Evolutionary conservation across 2,329 filamentous ascomycete species (phyloP), one percentile per base, ranked within the genome.

Genomic region (Cladophialophora immunda): DNA sequence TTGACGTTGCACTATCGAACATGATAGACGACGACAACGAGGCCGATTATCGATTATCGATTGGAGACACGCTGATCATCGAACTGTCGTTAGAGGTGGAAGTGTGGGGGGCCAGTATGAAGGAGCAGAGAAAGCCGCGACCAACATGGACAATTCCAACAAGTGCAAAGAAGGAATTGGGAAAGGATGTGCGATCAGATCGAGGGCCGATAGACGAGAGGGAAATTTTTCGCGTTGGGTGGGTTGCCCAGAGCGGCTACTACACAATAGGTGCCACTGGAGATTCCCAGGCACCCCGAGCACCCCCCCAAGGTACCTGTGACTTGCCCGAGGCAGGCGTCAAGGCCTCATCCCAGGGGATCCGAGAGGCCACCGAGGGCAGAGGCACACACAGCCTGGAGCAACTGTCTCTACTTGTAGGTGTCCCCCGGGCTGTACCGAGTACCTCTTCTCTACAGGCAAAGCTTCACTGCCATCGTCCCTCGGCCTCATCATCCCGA

Each of bases 401-500:
- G n/a, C n/a, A n/a, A n/a, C n/a, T n/a, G n/a, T n/a, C n/a, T n/a
- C n/a, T n/a, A n/a, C n/a, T n/a, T n/a, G n/a, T n/a, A n/a, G n/a
- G n/a, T n/a, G n/a, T n/a, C n/a, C n/a, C n/a, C n/a, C n/a, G n/a
- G n/a, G n/a, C n/a, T n/a, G n/a, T n/a, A n/a, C n/a, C n/a, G n/a
- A n/a, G n/a, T n/a, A n/a, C n/a, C n/a, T n/a, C n/a, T n/a, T n/a
- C n/a, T n/a, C n/a, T n/a, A n/a, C n/a, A n/a, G n/a, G n/a, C n/a
- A n/a, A n/a, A n/a, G n/a, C n/a, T n/a, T n/a, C n/a, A n/a, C n/a
- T n/a, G n/a, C n/a, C n/a, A n/a, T n/a, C n/a, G n/a, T n/a, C 1
- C 25, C 57, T 59, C 57, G 57, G 57, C 27, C 19, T 59, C 11
- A 59, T 59, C 38, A 59, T 32, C 41, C 57, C 57, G 57, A 59